Evolutionary conservation across 352 stramenopile species (phyloP).

Genomic region (Sclerospora graminicola): DNA sequence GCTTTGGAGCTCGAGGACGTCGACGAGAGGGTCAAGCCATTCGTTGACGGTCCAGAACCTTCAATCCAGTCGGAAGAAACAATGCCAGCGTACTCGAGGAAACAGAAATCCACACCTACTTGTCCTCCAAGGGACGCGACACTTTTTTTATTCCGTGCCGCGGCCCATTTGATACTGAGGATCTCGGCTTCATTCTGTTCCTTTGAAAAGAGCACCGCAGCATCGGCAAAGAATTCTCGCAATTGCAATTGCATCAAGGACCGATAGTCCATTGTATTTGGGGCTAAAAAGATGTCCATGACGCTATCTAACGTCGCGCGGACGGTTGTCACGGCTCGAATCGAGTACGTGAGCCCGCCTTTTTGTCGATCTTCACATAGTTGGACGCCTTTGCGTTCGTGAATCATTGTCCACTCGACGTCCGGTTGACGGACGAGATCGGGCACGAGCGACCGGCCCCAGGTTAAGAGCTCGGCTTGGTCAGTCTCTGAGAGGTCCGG

Average conservation of each 20-base stretch:
- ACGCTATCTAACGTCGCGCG: conserved; percentile 56
- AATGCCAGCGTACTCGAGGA: conserved; percentile 70
- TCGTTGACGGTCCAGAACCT: conserved; percentile 22
- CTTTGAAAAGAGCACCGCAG: conserved; percentile 59
- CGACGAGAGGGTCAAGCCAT: conserved; percentile 7
- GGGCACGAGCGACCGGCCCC: conserved; percentile 57
- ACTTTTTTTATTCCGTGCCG: conserved; percentile 57
- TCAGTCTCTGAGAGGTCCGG: conserved; percentile 48
- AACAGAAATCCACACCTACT: conserved; percentile 53
- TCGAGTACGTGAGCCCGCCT: conserved; percentile 70
- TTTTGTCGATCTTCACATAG: conserved; percentile 74
- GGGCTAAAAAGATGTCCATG: conserved; percentile 68
- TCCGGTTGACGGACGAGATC: conserved; percentile 56
- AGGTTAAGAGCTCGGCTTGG: conserved; percentile 61
- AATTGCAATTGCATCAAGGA: conserved; percentile 65
- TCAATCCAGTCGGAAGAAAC: conserved; percentile 43
- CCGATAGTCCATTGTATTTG: conserved; percentile 50
- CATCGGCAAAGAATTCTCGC: conserved; percentile 62
- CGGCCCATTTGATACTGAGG: conserved; percentile 75
- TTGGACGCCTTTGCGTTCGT: conserved; percentile 62
- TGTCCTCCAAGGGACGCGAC: conserved; percentile 31
- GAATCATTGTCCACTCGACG: conserved; percentile 65
- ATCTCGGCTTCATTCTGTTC: conserved; percentile 70
- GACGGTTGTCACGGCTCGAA: conserved; percentile 47
- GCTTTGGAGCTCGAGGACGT: neutral